Evolutionary conservation across 2,329 filamentous ascomycete species (phyloP), one percentile per base, ranked within the genome.

Genomic region (Colletotrichum theobromicola): DNA sequence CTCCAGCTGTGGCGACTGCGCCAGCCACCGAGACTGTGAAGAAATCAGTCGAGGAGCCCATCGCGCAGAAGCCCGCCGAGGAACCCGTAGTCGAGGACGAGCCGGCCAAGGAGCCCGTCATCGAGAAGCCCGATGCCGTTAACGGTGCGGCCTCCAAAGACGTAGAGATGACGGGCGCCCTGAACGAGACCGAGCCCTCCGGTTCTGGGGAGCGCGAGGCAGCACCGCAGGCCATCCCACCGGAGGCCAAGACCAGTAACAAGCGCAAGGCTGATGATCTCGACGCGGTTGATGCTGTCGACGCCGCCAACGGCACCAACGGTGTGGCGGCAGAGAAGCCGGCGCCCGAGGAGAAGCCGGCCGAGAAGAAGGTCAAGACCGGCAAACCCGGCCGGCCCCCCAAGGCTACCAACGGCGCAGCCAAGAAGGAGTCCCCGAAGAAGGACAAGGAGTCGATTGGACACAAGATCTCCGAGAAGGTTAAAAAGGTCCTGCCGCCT

Each of bases 251-350:
- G 71, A 80, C 80, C 4, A 74, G 78, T 2, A 82, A 83, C 57
- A 87, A 87, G 76, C 80, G 82, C 67, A 87, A 85, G 77, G 80
- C 83, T 8, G 82, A 84, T 55, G 82, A 84, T 12, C 35, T 75
- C 53, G 78, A 78, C n/a, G 67, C 60, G 10, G 57, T 72, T 37
- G 76, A 77, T 9, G 79, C 78, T 8, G 63, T 79, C 21, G 42
- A 50, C 42, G 42, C 42, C 10, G 30, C 57, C 5, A 77, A 77
- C 9, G 79, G 79, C 7, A 76, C 77, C 16, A 80, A 80, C 35
- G 80, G 80, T 37, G 42, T 53, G 26, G 32, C 35, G 4, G 70
- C 65, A 34, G 64, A 72, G 15, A 24, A 66, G 16, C 26, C 34
- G 15, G 70, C 42, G 24, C 28, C 26, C 8, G 70, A 61, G 30